Base-by-base conservation (phyloP, 2,329 filamentous ascomycete species). In the Emergomyces pasteurianus region DNA sequence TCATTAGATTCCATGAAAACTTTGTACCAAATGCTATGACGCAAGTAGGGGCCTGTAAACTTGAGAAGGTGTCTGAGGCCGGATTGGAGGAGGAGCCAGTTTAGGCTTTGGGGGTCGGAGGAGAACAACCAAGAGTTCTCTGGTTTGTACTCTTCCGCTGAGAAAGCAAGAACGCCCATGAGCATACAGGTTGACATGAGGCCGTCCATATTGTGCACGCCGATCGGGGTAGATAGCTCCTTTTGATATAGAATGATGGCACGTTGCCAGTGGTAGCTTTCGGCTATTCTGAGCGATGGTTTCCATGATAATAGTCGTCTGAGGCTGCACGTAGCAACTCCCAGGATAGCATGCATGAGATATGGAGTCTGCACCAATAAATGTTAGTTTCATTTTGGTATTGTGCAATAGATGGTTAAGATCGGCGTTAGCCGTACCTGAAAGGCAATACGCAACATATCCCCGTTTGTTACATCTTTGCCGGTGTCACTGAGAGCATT, bases 141-240 rank as follows among this genome's bases (percentile, higher is more conserved):
- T 0, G 73, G 71, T 59, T 66, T 67, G 61, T 67, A 73, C n/a
- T 67, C 64, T 10, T 70, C 67, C 6, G 70, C 64, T 7, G 62
- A 59, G 59, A 75, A 75, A 23, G 72, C 68, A 60, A 73, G 69
- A 43, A 72, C 66, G 16, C 70, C 70, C 60, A 76, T 65, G 34
- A 77, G 65, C 60, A 76, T 67, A 53, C 73, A 74, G 42, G 72
- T 67, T 1, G 72, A 73, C 61, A 75, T 71, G 4, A 76, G 67
- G 2, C 67, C 67, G 62, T 74, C 72, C 68, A 75, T 75, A 62
- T 75, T 76, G 6, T 72, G 55, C 6, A 62, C 59, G 3, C 65
- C 66, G 26, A 72, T 63, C 8, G 64, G 62, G 2, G 43, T 56
- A 7, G 66, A 58, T 16, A 77, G 62, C 55, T 74, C 74, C 5